These are phyloP conservation scores for Chlorella sorokiniana DNA, from an alignment of 139 green algal genomes.

Conservation along the genomic window DNA sequence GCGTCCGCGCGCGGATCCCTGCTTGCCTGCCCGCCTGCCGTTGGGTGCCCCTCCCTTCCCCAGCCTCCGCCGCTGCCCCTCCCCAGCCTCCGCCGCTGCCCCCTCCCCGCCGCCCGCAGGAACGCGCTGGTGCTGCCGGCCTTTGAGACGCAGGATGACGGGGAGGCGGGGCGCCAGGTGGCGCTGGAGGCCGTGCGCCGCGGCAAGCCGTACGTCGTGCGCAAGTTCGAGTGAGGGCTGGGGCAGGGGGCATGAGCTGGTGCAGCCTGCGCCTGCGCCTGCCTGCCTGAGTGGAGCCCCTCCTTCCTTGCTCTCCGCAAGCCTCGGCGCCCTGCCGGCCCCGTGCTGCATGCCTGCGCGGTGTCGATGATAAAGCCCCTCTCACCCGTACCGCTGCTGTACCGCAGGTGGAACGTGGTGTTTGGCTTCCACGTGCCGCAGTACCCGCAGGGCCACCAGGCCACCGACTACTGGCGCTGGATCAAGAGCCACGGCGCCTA, in stretches of 20 bases:
- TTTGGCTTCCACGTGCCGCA: conserved; percentile 45
- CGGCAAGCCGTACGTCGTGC: conserved; percentile 42
- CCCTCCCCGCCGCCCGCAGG: neutral
- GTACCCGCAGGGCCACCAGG: conserved; percentile 43
- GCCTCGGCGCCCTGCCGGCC: neutral
- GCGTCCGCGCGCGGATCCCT: too few relatives aligned
- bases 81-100: too few relatives aligned
- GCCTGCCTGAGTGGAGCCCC: neutral
- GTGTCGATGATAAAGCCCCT: too few relatives aligned
- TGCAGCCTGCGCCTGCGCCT: too few relatives aligned
- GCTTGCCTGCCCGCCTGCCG: too few relatives aligned
- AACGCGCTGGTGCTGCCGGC: conserved; percentile 46
- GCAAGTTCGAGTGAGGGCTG: conserved; percentile 42
- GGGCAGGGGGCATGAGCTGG: neutral
- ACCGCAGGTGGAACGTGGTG: conserved; percentile 29
- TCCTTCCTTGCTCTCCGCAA: neutral
- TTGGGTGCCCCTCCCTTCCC: neutral
- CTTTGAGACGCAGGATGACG: conserved; percentile 45
- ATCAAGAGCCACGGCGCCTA: conserved; percentile 36
- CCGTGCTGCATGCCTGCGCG: neutral
- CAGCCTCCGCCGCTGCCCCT: neutral
- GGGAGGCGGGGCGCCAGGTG: conserved; percentile 23
- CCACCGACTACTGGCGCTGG: conserved; percentile 45
- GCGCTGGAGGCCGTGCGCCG: conserved; percentile 28
- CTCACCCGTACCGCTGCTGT: too few relatives aligned